Evolutionary conservation across 176 grass and related monocot genomes (phyloP).

Genomic region (Raddia distichophylla): DNA sequence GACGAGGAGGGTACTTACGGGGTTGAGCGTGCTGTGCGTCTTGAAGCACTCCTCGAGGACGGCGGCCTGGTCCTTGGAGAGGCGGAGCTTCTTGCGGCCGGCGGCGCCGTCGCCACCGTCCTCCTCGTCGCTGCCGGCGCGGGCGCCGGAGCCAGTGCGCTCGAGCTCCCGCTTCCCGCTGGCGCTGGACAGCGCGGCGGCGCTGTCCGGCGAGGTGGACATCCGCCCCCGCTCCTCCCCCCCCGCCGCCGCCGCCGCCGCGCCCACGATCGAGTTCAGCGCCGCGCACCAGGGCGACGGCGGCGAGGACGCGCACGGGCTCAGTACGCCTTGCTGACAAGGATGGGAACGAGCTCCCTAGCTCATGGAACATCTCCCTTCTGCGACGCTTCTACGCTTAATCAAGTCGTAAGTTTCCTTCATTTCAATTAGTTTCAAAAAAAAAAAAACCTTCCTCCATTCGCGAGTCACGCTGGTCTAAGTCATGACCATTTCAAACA

Average conservation of each 20-base stretch:
- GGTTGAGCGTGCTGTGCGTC: slow-evolving; percentile 97
- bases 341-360: no score
- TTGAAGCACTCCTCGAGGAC: slow-evolving; percentile 97
- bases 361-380: no score
- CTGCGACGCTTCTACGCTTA: no score
- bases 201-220: slow-evolving; percentile 80
- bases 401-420: no score
- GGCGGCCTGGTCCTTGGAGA: slow-evolving; percentile 91
- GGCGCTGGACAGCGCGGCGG: slow-evolving; percentile 55
- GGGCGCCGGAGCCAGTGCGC: slow-evolving; percentile 50
- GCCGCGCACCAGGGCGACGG: slow-evolving; percentile 41
- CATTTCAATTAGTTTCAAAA: no score
- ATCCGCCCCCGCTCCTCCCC: slow-evolving; percentile 31
- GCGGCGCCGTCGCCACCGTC: slow-evolving; percentile 65
- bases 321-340: no score
- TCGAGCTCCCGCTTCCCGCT: slow-evolving; percentile 51
- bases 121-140: slow-evolving; percentile 66
- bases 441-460: no score
- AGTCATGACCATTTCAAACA: no score
- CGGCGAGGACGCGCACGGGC: slow-evolving; percentile 35
- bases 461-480: no score
- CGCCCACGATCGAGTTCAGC: slow-evolving; percentile 41
- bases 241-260: background rate
- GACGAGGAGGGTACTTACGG: slow-evolving; percentile 52
- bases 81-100: slow-evolving; percentile 79